Base-by-base conservation (phyloP, 208 protist genomes). In the Acanthamoeba healyi region DNA sequence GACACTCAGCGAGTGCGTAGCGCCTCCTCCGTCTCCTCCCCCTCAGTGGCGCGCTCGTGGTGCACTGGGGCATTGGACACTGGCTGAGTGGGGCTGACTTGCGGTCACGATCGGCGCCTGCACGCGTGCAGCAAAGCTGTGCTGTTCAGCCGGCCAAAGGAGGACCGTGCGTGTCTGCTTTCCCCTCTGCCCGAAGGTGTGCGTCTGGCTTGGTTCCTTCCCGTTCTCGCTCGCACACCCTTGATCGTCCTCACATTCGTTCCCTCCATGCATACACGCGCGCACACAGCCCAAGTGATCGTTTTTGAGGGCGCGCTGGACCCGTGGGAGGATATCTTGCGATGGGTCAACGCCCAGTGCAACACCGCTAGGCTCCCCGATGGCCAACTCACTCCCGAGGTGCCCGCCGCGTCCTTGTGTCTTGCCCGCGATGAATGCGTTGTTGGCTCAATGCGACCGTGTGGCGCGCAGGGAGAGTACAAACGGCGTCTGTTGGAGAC, bases 391-490 rank as follows among this genome's bases (percentile, higher is more conserved):
- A 42, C 67, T 77, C 67, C 67, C n/a, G 24, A 65, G n/a, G 58
- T 65, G 26, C 19, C 5, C n/a, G 1, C 9, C n/a, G 58, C 19
- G 58, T 65, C 12, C 22, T 7, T 61, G 54, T 61, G 54, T 14
- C 7, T 2, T 34, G 19, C 58, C 2, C 14, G 19, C 58, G 5
- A 26, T 26, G 58, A 17, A 5, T 65, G 58, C 15, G 58, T 26
- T 61, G 54, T 26, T 61, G 19, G 24, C 9, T 49, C 44, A 49
- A n/a, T n/a, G n/a, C n/a, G n/a, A n/a, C n/a, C n/a, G n/a, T n/a
- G n/a, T n/a, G n/a, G n/a, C n/a, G n/a, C n/a, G n/a, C 29, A 46
- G 38, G 67, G 67, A 10, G 67, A 44, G 67, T 77, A 77, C 67
- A 77, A 44, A 36, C 67, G 67, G 7, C 67, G 67, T 14, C 4